These are phyloP conservation scores for Cystofilobasidium ferigula DNA, from an alignment of 768 basidiomycete species.

Conservation along the genomic window DNA sequence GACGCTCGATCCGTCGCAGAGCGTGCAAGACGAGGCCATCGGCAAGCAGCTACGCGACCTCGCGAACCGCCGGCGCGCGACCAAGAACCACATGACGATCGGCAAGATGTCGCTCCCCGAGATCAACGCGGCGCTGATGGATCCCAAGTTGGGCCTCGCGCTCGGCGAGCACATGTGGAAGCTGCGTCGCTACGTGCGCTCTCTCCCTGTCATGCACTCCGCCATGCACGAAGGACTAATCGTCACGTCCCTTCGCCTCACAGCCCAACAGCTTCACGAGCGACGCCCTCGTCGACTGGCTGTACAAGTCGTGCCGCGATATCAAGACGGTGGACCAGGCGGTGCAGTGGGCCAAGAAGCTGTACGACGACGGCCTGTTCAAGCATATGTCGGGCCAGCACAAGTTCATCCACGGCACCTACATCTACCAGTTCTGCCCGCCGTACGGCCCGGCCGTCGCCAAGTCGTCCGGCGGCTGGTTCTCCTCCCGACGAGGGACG, in stretches of 20 bases:
- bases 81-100: conserved; percentile 20
- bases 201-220: not conserved
- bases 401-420: conserved; percentile 23
- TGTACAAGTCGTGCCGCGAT: conserved; percentile 61
- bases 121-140: conserved; percentile 9
- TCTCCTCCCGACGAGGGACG: conserved; percentile 3
- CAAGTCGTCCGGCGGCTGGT: conserved; percentile 10
- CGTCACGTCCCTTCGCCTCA: not conserved
- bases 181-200: conserved; percentile 10
- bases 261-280: conserved; percentile 67
- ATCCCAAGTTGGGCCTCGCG: conserved; percentile 6
- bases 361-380: conserved; percentile 73
- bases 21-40: conserved; percentile 64
- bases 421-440: conserved; percentile 24
- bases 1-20: conserved; percentile 65
- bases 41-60: conserved; percentile 65
- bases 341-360: conserved; percentile 60
- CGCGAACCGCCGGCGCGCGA: conserved; percentile 48
- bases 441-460: conserved; percentile 15
- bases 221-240: not conserved
- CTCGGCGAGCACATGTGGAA: conserved; percentile 16
- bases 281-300: conserved; percentile 79
- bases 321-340: conserved; percentile 71
- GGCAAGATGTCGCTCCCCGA: conserved; percentile 15
- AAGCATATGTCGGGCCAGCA: conserved; percentile 27